Evolutionary conservation across 176 grass and related monocot genomes (phyloP), one percentile per base, ranked within the genome.

Genomic region (Rhynchospora pubera): DNA sequence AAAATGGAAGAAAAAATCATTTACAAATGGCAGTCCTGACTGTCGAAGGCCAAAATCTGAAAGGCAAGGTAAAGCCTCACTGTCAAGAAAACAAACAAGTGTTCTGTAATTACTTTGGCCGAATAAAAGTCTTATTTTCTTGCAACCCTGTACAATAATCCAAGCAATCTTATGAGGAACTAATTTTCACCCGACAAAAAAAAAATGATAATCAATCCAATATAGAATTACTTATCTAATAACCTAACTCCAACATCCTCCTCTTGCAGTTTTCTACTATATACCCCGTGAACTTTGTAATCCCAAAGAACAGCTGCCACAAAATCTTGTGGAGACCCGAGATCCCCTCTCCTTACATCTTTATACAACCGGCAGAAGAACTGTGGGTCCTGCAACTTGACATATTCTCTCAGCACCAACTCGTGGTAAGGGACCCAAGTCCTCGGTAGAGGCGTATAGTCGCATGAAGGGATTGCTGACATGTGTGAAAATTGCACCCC

Each of bases 351-450:
- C 69, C 86, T 98, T 62, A 94, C 88, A 65, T 83, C 86, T 76
- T 93, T 94, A 81, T 93, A 88, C 81, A 98, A 85, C 83, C 88
- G 83, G 24, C 85, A 94, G 77, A 98, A 94, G 66, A 91, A 94
- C 82, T 91, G 92, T 51, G 95, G 95, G 85, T 94, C 92, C 81
- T 93, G 92, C 86, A 98, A 85, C 77, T 91, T 98, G 78, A 94
- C 89, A 88, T 94, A 94, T 83, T 94, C 95, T 6, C 15, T 87
- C 76, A 98, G 79, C 65, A 98, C 52, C 72, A 90, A 87, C 48
- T 94, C 95, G 26, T 94, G 92, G 63, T 90, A 86, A 62, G 95
- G 95, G 67, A 94, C 82, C 90, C 95, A 98, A 51, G 88, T 93
- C 83, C 90, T 93, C 57, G 92, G 90, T 59, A 98, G 87, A 88